These are phyloP conservation scores for Vitis riparia DNA, from an alignment of 164 flowering plant genomes.

Conservation along the genomic window DNA sequence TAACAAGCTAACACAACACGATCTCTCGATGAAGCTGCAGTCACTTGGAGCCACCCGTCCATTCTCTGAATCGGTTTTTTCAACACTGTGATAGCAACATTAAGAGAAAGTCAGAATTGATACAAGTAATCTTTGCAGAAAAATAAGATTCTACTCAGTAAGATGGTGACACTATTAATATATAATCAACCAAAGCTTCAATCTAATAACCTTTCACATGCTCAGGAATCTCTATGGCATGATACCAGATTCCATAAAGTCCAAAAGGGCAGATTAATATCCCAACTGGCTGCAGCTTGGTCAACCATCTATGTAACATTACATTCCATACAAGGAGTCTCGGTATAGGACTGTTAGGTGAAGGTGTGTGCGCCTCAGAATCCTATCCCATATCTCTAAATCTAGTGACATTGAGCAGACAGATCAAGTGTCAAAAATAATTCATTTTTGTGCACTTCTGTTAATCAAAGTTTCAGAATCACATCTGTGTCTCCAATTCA, in stretches of 20 bases:
- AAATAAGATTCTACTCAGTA: not conserved
- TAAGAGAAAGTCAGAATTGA: not conserved
- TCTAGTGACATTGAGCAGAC: no score
- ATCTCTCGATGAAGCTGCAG: conserved; percentile 14
- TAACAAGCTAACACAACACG: conserved; percentile 6
- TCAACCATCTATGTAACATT: no score
- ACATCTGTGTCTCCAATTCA: no score
- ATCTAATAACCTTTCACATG: not conserved
- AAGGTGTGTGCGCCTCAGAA: no score
- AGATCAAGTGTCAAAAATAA: no score
- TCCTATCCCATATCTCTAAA: no score
- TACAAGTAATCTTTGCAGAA: not conserved
- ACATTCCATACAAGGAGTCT: no score
- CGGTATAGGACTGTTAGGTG: no score
- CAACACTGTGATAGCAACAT: not conserved
- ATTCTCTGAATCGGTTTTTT: not conserved
- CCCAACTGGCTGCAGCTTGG: not conserved
- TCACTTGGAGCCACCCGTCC: not conserved
- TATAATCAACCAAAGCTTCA: not conserved
- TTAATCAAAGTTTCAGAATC: no score
- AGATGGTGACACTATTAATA: conserved; percentile 4
- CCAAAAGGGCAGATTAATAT: not conserved
- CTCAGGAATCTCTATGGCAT: not conserved
- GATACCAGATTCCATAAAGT: not conserved
- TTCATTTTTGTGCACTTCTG: no score